Percentiles rank a stretch among this genome's conserved stretches.
phyloP scores from a whole-genome alignment of 495 filamentous ascomycete genomes.

The Neurospora discreta region DNA sequence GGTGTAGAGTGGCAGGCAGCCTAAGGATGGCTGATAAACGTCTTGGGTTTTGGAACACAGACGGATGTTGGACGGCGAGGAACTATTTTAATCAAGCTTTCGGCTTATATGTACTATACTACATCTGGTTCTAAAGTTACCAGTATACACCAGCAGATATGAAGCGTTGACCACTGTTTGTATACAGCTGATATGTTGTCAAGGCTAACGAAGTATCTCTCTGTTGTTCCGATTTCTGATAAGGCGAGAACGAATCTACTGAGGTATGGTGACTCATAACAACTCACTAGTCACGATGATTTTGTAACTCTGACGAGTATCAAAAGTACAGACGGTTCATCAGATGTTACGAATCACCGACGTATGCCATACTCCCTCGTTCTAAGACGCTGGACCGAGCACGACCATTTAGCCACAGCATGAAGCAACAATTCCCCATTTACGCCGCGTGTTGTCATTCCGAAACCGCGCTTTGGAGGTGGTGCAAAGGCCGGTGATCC shows the following conservation, averaged over 20 bases:
- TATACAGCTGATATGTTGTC: not conserved
- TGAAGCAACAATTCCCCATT: not conserved
- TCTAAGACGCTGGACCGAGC: not conserved
- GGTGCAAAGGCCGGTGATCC: not conserved
- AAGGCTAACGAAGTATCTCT: not conserved
- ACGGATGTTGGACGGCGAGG: not conserved
- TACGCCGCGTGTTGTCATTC: not conserved
- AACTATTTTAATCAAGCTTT: not conserved
- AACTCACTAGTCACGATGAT: not conserved
- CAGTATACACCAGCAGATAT: not conserved
- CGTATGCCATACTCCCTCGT: not conserved
- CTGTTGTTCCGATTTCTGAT: not conserved
- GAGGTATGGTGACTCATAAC: not conserved
- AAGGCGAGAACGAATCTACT: not conserved
- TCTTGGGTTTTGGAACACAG: not conserved
- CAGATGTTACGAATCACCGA: not conserved
- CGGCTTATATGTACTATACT: not conserved
- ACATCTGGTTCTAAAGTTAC: not conserved
- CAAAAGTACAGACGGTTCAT: not conserved
- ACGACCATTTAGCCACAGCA: not conserved
- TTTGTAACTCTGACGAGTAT: not conserved
- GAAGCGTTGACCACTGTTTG: not conserved
- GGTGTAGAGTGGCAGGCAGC: not conserved
- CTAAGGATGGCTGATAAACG: not conserved
- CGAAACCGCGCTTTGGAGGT: not conserved